A percentile compares a stretch with the other conserved stretches of the same genome.
phyloP scores from a whole-genome alignment of 768 basidiomycete species.

The Mycena amicta region DNA sequence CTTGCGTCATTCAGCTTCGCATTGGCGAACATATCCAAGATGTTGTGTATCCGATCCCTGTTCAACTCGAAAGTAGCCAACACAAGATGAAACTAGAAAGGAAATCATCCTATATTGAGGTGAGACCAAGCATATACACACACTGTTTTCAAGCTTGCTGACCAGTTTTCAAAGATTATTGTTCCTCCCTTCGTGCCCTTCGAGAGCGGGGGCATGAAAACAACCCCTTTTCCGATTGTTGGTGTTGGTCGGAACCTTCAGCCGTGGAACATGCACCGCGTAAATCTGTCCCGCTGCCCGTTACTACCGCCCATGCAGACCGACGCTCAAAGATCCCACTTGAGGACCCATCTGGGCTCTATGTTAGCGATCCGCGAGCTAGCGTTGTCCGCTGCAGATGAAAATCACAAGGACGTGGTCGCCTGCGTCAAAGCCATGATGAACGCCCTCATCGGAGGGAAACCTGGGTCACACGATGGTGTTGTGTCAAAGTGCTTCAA shows the following conservation, averaged over 20 bases:
- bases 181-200: constrained; percentile 15
- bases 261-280: constrained; percentile 35
- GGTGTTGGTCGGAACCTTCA: too few relatives aligned
- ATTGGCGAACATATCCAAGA: constrained; percentile 25
- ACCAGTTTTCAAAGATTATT: too few relatives aligned
- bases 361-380: constrained; percentile 29
- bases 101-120: constrained; percentile 27
- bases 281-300: constrained; percentile 34
- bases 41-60: neutral
- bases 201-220: constrained; percentile 29
- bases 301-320: constrained; percentile 27
- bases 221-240: constrained; percentile 30
- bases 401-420: constrained; percentile 31
- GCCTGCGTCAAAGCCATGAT: constrained; percentile 35
- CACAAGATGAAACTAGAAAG: neutral
- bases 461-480: constrained; percentile 25
- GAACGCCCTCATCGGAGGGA: constrained; percentile 28
- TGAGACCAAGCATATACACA: too few relatives aligned
- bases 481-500: constrained; percentile 25
- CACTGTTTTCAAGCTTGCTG: too few relatives aligned
- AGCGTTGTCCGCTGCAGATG: constrained; percentile 34
- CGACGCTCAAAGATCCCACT: neutral
- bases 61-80: neutral
- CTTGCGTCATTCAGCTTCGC: constrained; percentile 23
- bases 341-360: constrained; percentile 35